Percentiles rank a stretch among this genome's conserved stretches.
Evolutionary conservation across 2,329 filamentous ascomycete species (phyloP).

Genomic region (Cordyceps cicadae): DNA sequence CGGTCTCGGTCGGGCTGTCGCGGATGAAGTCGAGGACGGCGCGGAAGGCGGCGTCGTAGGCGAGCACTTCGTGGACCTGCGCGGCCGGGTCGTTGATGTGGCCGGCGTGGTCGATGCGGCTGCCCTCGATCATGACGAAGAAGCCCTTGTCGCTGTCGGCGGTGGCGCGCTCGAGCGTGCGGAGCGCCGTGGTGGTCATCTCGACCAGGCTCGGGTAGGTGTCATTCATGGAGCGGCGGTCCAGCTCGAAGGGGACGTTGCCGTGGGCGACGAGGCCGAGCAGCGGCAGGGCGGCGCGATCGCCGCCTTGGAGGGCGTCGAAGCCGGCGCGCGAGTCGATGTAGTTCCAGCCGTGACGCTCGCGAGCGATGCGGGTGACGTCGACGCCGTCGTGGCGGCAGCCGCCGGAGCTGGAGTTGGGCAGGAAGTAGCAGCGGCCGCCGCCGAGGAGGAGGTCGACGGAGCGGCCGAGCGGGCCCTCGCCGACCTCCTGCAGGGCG

Average conservation of each 20-base stretch:
- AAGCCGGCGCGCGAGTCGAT: slow-evolving; percentile 65
- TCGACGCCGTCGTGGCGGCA: slow-evolving; percentile 76
- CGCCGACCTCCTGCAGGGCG: slow-evolving; percentile 83
- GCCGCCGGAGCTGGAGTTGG: slow-evolving; percentile 71
- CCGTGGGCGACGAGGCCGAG: slow-evolving; percentile 74
- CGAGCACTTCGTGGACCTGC: slow-evolving; percentile 86
- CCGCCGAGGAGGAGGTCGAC: slow-evolving; percentile 92
- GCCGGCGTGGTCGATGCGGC: slow-evolving; percentile 90
- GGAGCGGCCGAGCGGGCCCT: slow-evolving; percentile 75
- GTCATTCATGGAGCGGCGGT: slow-evolving; percentile 70
- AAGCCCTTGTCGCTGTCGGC: slow-evolving; percentile 81
- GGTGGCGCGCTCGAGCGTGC: slow-evolving; percentile 72
- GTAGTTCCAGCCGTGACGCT: slow-evolving; percentile 73
- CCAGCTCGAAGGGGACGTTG: slow-evolving; percentile 90
- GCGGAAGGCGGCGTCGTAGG: slow-evolving; percentile 81
- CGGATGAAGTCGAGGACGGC: slow-evolving; percentile 79
- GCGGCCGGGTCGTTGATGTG: slow-evolving; percentile 77
- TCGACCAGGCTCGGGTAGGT: slow-evolving; percentile 83
- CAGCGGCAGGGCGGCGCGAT: slow-evolving; percentile 65
- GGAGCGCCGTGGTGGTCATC: slow-evolving; percentile 79
- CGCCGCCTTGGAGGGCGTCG: slow-evolving; percentile 60
- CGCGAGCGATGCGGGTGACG: slow-evolving; percentile 62
- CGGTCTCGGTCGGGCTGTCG: slow-evolving; percentile 60
- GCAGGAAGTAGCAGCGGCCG: slow-evolving; percentile 85
- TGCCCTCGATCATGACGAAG: slow-evolving; percentile 98